A percentile compares a stretch with the other conserved stretches of the same genome.
These are phyloP conservation scores for Heliamphora pulchella DNA, from an alignment of 179 eudicot species.

Conservation along the genomic window DNA sequence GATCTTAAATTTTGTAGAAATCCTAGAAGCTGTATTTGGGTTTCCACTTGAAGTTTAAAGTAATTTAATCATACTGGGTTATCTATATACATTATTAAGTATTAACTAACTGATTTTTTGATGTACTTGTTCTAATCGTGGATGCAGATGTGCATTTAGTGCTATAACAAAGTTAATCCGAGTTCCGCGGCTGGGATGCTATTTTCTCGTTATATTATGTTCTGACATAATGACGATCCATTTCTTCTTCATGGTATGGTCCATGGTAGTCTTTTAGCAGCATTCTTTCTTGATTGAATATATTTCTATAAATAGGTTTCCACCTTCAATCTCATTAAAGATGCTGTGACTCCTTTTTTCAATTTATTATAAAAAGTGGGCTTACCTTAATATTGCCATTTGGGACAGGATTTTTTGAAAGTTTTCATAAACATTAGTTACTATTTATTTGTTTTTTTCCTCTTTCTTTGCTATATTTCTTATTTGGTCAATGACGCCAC, in stretches of 20 bases:
- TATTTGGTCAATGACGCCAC: background rate
- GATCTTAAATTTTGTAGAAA: background rate
- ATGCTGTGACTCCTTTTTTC: background rate
- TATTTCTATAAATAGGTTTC: background rate
- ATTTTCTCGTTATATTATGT: slow-evolving; percentile 76
- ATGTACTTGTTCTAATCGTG: slow-evolving; percentile 9
- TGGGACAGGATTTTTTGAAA: background rate
- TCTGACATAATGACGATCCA: slow-evolving; percentile 98
- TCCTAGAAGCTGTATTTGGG: background rate
- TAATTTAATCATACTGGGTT: background rate
- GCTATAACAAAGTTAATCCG: slow-evolving; percentile 66
- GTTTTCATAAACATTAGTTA: background rate
- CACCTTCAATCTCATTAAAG: background rate
- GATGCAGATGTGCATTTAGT: slow-evolving; percentile 88
- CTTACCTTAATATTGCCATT: background rate
- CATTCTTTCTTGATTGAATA: slow-evolving; percentile 6
- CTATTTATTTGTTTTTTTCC: too few relatives aligned
- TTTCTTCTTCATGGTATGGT: slow-evolving; percentile 95
- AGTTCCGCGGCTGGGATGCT: slow-evolving; percentile 82
- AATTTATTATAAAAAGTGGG: background rate
- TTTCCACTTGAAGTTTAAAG: background rate
- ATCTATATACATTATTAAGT: background rate
- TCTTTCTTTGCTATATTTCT: background rate
- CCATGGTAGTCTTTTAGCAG: background rate
- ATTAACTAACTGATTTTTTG: background rate